Conservation (phyloP, 371 early-diverging fungal genomes). For the Actinomortierella ambigua region DNA sequence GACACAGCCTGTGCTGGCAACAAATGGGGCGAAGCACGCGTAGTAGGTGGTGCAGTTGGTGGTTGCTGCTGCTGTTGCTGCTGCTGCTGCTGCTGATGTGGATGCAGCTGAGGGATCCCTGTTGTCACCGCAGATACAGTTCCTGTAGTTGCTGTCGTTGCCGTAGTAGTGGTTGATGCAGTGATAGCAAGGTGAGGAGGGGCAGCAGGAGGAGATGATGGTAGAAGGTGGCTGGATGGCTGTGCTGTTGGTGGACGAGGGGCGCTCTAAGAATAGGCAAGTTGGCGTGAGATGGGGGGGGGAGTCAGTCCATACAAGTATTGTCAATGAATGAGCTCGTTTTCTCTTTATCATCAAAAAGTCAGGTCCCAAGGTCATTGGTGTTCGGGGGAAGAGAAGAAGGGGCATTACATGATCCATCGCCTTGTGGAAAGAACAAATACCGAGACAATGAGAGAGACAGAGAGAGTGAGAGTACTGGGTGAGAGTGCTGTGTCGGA, state of each 20-base stretch:
- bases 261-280: no score
- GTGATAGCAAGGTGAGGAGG: background rate
- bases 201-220: slow-evolving; percentile 1
- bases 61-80: slow-evolving; percentile 4
- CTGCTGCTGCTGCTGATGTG: slow-evolving; percentile 14
- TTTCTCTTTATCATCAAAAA: no score
- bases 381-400: no score
- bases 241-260: no score
- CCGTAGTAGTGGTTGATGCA: background rate
- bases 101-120: slow-evolving; percentile 30
- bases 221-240: background rate
- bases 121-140: slow-evolving; percentile 22
- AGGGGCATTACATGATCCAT: no score
- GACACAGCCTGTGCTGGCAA: background rate
- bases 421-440: background rate
- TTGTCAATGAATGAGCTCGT: no score
- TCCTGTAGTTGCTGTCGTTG: slow-evolving; percentile 1
- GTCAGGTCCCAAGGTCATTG: no score
- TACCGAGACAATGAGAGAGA: background rate
- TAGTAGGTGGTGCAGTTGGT: slow-evolving; percentile 3
- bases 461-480: background rate
- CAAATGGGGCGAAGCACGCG: slow-evolving; percentile 1
- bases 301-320: background rate
- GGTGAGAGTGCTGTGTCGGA: background rate
- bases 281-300: background rate